Evolutionary conservation across 139 green algal genomes (phyloP).

Genomic region (Microglena sp.): DNA sequence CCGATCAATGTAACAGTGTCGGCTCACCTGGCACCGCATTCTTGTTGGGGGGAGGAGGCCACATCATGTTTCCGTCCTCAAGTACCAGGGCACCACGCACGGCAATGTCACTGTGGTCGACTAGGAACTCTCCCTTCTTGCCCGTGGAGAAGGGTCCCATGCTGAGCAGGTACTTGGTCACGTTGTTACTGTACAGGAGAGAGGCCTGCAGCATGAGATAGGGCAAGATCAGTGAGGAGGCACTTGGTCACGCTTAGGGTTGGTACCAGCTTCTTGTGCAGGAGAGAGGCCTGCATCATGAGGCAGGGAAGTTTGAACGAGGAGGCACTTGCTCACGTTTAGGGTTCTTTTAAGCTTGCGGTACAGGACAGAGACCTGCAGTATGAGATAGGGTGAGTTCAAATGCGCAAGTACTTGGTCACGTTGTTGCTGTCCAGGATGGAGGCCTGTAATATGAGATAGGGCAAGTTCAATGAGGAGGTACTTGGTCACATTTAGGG

Average conservation of each 20-base stretch:
- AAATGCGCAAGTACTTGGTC: background rate
- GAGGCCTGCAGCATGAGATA: conserved; percentile 19
- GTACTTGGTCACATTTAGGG: background rate
- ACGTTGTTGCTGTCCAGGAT: background rate
- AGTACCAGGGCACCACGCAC: conserved; percentile 62
- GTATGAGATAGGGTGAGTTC: no score
- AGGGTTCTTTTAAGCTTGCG: conserved; percentile 18
- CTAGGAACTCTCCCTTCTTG: conserved; percentile 54
- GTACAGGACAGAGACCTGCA: background rate
- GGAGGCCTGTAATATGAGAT: background rate
- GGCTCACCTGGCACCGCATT: no score
- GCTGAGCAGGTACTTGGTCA: conserved; percentile 75
- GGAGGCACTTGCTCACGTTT: background rate
- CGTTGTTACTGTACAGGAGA: conserved; percentile 80
- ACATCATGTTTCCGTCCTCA: conserved; percentile 58
- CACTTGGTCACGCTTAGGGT: background rate
- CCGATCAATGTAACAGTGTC: no score
- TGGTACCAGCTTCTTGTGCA: conserved; percentile 13
- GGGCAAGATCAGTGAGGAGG: background rate
- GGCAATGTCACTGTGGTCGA: conserved; percentile 66
- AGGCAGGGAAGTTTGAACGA: background rate
- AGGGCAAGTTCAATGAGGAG: background rate
- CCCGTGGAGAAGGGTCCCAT: conserved; percentile 63
- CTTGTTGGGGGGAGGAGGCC: conserved; percentile 47
- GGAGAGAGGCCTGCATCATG: no score